These are phyloP conservation scores for Zygoascus hellenicus DNA, from an alignment of 1,139 yeast genomes.

Conservation along the genomic window DNA sequence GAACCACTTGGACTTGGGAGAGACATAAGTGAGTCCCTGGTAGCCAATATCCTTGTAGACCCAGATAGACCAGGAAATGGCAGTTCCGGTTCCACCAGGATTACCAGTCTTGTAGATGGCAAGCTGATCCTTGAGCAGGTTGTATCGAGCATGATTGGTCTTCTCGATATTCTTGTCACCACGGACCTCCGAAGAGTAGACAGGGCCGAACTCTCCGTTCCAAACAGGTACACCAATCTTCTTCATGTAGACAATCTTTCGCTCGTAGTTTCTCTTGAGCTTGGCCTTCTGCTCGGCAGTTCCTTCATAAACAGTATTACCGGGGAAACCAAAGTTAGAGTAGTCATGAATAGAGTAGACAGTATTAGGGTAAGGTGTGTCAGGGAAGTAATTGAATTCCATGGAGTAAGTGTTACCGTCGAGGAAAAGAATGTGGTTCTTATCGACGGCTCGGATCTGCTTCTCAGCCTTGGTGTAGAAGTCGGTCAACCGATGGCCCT, in stretches of 20 bases:
- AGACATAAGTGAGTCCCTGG: conserved; percentile 43
- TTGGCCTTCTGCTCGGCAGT: conserved; percentile 31
- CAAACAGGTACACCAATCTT: conserved; percentile 41
- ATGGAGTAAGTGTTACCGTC: conserved; percentile 46
- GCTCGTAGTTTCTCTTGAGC: conserved; percentile 35
- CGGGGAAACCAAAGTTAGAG: conserved; percentile 40
- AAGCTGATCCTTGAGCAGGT: conserved; percentile 41
- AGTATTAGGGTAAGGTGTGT: conserved; percentile 34
- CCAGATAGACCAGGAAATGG: conserved; percentile 47
- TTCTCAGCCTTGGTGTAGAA: conserved; percentile 37
- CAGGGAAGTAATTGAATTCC: conserved; percentile 44
- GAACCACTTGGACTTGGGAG: conserved; percentile 41
- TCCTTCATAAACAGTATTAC: conserved; percentile 14
- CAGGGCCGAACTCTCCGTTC: conserved; percentile 50
- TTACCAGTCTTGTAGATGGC: conserved; percentile 40
- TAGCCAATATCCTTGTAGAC: conserved; percentile 47
- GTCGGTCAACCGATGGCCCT: conserved; percentile 37
- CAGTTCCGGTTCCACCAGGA: conserved; percentile 41
- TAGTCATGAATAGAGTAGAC: conserved; percentile 48
- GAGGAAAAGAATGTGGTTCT: conserved; percentile 42
- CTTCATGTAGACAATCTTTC: conserved; percentile 42
- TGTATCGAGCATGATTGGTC: conserved; percentile 38
- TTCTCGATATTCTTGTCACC: conserved; percentile 38
- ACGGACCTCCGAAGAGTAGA: conserved; percentile 39
- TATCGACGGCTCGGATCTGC: conserved; percentile 39